A percentile compares a stretch with the other conserved stretches of the same genome.
Evolutionary conservation across 768 basidiomycete species (phyloP).

Genomic region (Lentinus tigrinus): DNA sequence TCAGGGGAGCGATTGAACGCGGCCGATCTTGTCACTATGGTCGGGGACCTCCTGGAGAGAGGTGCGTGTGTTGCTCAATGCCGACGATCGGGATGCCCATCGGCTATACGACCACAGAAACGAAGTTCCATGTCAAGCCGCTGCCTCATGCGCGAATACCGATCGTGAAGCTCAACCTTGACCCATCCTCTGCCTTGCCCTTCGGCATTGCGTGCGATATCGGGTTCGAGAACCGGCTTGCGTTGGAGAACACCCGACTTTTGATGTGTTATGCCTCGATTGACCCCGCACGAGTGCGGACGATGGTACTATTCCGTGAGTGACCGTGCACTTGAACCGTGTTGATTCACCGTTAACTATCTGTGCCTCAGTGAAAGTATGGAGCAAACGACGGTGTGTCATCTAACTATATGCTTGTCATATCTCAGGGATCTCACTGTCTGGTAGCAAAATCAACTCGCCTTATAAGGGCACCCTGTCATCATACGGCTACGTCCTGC

Average conservation of each 20-base stretch:
- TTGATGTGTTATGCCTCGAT: conserved; percentile 97
- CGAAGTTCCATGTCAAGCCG: conserved; percentile 94
- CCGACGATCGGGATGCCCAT: conserved; percentile 82
- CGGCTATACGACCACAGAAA: conserved; percentile 52
- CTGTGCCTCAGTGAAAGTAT: conserved; percentile 81
- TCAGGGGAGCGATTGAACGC: conserved; percentile 77
- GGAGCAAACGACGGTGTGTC: conserved; percentile 88
- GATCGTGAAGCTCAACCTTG: conserved; percentile 94
- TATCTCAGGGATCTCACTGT: background rate
- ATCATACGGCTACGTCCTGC: conserved; percentile 95
- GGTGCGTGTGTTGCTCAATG: conserved; percentile 52
- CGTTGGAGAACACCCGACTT: conserved; percentile 93
- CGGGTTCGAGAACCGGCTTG: conserved; percentile 96
- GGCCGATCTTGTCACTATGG: conserved; percentile 88
- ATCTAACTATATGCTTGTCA: background rate
- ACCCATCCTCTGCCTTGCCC: conserved; percentile 78
- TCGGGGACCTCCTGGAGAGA: conserved; percentile 89
- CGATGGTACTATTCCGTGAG: conserved; percentile 95
- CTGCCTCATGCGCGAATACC: conserved; percentile 97
- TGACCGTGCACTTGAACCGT: conserved; percentile 28
- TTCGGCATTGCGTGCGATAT: conserved; percentile 97
- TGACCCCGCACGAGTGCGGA: conserved; percentile 90
- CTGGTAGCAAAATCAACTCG: conserved; percentile 89
- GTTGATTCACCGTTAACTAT: background rate
- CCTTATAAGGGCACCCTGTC: conserved; percentile 96